These are phyloP conservation scores for Trichoderma citrinoviride DNA, from an alignment of 2,329 filamentous ascomycete genomes.

Conservation along the genomic window DNA sequence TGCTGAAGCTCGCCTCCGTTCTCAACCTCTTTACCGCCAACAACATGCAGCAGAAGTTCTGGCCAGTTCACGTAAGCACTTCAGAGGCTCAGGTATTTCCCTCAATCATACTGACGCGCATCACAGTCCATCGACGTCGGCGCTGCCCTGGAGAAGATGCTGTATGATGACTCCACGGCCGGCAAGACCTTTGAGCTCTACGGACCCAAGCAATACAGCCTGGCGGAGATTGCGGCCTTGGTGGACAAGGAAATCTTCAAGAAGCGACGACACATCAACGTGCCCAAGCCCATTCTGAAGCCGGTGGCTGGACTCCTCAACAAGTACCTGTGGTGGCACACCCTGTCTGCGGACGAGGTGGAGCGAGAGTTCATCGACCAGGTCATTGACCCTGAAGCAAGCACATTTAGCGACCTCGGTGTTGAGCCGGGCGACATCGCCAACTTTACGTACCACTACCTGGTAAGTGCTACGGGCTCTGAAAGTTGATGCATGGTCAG, in stretches of 20 bases:
- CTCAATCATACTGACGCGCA: background rate
- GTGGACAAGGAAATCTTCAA: conserved; percentile 93
- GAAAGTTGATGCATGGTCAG: conserved; percentile 5
- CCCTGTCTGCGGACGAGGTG: conserved; percentile 77
- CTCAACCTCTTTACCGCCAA: conserved; percentile 87
- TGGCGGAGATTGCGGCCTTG: conserved; percentile 78
- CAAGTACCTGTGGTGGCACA: conserved; percentile 84
- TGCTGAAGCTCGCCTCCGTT: conserved; percentile 77
- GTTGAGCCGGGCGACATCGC: conserved; percentile 86
- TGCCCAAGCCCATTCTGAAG: conserved; percentile 79
- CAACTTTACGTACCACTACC: conserved; percentile 87
- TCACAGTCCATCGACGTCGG: conserved; percentile 81
- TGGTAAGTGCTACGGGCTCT: conserved; percentile 57
- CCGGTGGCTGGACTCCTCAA: conserved; percentile 73
- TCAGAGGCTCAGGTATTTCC: background rate
- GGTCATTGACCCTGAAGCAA: conserved; percentile 81
- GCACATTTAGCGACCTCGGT: conserved; percentile 91
- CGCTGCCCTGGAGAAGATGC: conserved; percentile 82
- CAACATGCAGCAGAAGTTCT: conserved; percentile 86
- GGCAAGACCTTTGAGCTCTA: conserved; percentile 92
- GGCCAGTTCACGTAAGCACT: conserved; percentile 77
- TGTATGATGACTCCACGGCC: conserved; percentile 85
- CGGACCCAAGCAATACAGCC: conserved; percentile 89
- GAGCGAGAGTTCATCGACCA: conserved; percentile 94
- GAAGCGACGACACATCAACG: conserved; percentile 82